phyloP scores from a whole-genome alignment of 2,329 filamentous ascomycete species.

The Cucurbitaria berberidis region DNA sequence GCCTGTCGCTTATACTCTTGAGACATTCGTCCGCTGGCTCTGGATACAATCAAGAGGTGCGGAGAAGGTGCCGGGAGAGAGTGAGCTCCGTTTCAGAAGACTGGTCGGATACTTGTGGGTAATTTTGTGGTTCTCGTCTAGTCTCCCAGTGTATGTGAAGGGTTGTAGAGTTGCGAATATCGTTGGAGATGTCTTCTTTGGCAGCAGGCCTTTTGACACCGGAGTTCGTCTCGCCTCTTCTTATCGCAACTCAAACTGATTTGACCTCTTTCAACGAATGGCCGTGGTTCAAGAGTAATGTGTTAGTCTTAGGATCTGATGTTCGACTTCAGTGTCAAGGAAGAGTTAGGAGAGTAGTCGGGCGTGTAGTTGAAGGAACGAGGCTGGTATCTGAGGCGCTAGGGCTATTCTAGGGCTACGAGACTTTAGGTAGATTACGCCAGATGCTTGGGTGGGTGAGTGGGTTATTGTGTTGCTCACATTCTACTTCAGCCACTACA shows the following conservation, averaged over 20 bases:
- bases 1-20: neutral
- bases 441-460: too few relatives aligned
- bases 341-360: too few relatives aligned
- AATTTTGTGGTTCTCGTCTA: neutral
- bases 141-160: neutral
- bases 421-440: too few relatives aligned
- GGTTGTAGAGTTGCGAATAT: neutral
- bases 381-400: too few relatives aligned
- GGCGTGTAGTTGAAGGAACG: too few relatives aligned
- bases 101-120: neutral
- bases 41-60: neutral
- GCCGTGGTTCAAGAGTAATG: neutral
- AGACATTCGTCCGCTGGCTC: constrained; percentile 1
- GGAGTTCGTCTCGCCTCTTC: neutral
- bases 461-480: too few relatives aligned
- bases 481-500: too few relatives aligned
- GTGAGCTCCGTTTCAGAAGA: neutral
- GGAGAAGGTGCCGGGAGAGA: neutral
- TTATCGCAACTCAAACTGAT: neutral
- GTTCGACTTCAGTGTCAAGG: too few relatives aligned
- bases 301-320: neutral
- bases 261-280: neutral
- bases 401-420: too few relatives aligned
- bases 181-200: neutral
- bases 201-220: neutral